Percentiles rank a stretch among this genome's conserved stretches.
Conservation (phyloP, 2,329 filamentous ascomycete species). For the Aquanectria penicillioides region DNA sequence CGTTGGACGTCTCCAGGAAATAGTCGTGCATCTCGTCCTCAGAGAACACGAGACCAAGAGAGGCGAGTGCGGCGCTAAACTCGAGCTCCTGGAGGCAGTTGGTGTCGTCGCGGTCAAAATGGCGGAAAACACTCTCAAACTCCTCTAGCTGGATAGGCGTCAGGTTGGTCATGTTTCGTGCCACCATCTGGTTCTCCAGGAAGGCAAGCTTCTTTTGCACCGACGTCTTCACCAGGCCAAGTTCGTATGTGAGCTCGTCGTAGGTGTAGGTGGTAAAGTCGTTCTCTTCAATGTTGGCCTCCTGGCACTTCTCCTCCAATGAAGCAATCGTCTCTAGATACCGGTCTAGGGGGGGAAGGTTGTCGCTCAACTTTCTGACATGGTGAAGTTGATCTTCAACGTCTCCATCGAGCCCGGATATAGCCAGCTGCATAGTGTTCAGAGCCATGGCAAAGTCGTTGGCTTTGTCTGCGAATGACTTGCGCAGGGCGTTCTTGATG, state of each 20-base stretch:
- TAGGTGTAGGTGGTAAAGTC: slow-evolving; percentile 99
- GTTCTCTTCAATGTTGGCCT: slow-evolving; percentile 99
- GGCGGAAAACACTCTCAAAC: slow-evolving; percentile 97
- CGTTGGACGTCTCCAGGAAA: slow-evolving; percentile 87
- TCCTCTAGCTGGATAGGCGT: slow-evolving; percentile 98
- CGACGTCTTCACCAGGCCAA: slow-evolving; percentile 88
- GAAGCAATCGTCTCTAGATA: slow-evolving; percentile 89
- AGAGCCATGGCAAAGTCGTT: slow-evolving; percentile 97
- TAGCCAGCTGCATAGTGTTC: slow-evolving; percentile 92
- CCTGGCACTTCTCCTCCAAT: slow-evolving; percentile 87
- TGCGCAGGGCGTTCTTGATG: slow-evolving; percentile 94
- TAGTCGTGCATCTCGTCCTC: slow-evolving; percentile 98
- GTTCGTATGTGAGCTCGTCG: slow-evolving; percentile 93
- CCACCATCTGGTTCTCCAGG: slow-evolving; percentile 98
- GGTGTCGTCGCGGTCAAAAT: slow-evolving; percentile 93
- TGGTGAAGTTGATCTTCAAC: slow-evolving; percentile 94
- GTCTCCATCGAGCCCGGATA: slow-evolving; percentile 96
- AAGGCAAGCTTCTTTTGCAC: slow-evolving; percentile 97
- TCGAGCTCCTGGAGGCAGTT: slow-evolving; percentile 94
- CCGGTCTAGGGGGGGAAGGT: slow-evolving; percentile 86
- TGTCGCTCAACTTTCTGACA: slow-evolving; percentile 85
- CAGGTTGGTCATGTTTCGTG: slow-evolving; percentile 97
- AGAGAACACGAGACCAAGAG: slow-evolving; percentile 92
- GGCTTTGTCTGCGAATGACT: slow-evolving; percentile 95
- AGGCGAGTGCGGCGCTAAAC: slow-evolving; percentile 95